Base-by-base conservation (phyloP, 176 grass and related monocot genomes). In the Bromus sterilis region DNA sequence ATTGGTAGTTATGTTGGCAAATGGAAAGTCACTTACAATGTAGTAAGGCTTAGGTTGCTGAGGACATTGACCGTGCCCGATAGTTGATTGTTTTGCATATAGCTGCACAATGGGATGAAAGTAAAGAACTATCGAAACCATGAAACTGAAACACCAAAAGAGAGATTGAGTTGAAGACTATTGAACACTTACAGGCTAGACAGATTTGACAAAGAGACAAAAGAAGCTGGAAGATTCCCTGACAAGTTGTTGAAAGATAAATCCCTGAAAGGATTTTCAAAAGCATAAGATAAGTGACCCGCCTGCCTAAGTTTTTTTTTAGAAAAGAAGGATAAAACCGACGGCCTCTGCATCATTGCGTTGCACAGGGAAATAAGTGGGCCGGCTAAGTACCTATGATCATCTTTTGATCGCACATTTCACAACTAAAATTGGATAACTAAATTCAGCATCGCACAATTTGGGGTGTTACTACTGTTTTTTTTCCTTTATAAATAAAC, bases 21-120 rank as follows among this genome's bases (percentile, higher is more conserved):
- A 25, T 39, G n/a, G 3, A 71, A 82, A 40, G 5, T 60, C 78
- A 89, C 96, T 91, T 91, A 99, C 96, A 99, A 75, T 79, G 93
- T 93, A 28, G 80, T 91, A 70, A 99, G 85, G 72, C 71, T 82
- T 82, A 99, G 83, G 51, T 84, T 91, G 63, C 85, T 76, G 57
- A 99, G 93, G 63, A 89, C 66, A 80, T 91, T 79, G 59, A 99
- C 80, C 43, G 91, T 80, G n/a, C 96, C 96, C 0, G 80, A 87
- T 75, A 99, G 78, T 68, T 82, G 82, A 91, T 99, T 99, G 42
- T 93, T 89, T 86, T 99, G 89, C 67, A 99, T 77, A 80, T 91
- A 93, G 64, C 96, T 99, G 78, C 29, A 66, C 12, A 57, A 57
- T 28, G 31, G 8, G 24, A 68, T 40, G 44, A 21, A 86, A 78